These are phyloP conservation scores for Kuraishia piskuri DNA, from an alignment of 805 yeast genomes.

Conservation along the genomic window DNA sequence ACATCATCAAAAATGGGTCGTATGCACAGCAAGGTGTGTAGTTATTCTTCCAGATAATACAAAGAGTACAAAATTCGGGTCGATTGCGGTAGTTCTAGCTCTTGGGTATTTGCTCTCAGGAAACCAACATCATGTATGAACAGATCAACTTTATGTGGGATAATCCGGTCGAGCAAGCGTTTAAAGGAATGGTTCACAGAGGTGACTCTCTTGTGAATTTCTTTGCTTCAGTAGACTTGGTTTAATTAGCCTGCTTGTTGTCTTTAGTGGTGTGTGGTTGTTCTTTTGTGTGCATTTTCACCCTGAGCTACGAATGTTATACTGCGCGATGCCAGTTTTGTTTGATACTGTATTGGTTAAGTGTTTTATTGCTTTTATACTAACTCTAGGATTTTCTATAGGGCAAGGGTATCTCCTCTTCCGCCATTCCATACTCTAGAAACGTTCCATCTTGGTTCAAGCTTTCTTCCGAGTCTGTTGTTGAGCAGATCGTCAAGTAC, in stretches of 20 bases:
- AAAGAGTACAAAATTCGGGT: constrained; percentile 22
- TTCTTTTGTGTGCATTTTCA: not conserved
- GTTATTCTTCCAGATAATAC: constrained; percentile 7
- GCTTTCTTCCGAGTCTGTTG: constrained; percentile 88
- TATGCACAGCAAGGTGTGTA: constrained; percentile 96
- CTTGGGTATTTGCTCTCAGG: not conserved
- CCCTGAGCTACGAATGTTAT: not conserved
- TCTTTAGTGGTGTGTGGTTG: not conserved
- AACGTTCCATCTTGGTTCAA: constrained; percentile 99
- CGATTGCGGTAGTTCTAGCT: constrained; percentile 17
- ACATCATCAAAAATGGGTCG: constrained; percentile 90
- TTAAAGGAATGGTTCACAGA: not conserved
- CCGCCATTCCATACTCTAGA: constrained; percentile 99
- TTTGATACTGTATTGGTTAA: constrained; percentile 21
- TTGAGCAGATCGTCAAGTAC: constrained; percentile 97
- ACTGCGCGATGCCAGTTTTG: constrained; percentile 50
- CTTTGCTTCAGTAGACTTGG: not conserved
- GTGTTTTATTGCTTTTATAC: constrained; percentile 21
- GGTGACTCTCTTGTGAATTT: constrained; percentile 1
- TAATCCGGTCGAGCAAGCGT: not conserved
- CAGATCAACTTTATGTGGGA: not conserved
- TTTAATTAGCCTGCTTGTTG: not conserved
- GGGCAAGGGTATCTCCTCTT: constrained; percentile 99
- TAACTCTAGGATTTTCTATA: constrained; percentile 30
- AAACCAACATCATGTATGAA: not conserved